Evolutionary conservation across 352 stramenopile species (phyloP).

Genomic region (Globisporangium irregulare): DNA sequence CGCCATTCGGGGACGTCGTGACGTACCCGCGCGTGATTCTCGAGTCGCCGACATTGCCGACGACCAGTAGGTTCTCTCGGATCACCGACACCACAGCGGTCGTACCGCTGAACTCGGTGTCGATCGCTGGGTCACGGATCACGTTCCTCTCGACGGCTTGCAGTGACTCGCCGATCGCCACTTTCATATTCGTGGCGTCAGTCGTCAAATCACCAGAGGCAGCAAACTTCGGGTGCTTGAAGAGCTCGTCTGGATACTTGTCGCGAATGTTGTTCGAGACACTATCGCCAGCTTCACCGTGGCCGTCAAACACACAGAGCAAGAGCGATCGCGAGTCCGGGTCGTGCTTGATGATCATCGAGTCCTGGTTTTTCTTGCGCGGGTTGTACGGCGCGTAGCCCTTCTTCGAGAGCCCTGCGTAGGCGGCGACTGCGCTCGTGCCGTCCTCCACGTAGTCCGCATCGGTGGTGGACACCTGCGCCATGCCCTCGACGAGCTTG

Average conservation of each 20-base stretch:
- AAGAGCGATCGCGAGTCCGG: slow-evolving; percentile 89
- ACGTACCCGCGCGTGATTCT: slow-evolving; percentile 89
- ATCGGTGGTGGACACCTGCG: slow-evolving; percentile 55
- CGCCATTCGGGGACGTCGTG: slow-evolving; percentile 26
- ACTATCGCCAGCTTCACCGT: slow-evolving; percentile 94
- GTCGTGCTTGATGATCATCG: slow-evolving; percentile 95
- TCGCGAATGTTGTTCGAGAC: slow-evolving; percentile 90
- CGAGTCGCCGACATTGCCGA: slow-evolving; percentile 98
- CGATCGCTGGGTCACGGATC: slow-evolving; percentile 88
- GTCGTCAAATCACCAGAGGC: slow-evolving; percentile 43
- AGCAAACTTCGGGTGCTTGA: slow-evolving; percentile 86
- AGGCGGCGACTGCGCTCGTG: slow-evolving; percentile 54
- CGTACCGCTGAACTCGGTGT: slow-evolving; percentile 92
- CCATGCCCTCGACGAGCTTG: slow-evolving; percentile 78
- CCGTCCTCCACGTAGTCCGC: slow-evolving; percentile 65
- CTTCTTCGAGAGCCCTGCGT: slow-evolving; percentile 79
- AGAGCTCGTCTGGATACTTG: slow-evolving; percentile 87
- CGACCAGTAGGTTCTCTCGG: slow-evolving; percentile 82
- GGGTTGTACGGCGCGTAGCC: slow-evolving; percentile 92
- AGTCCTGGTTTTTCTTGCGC: slow-evolving; percentile 98
- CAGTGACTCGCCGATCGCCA: slow-evolving; percentile 53
- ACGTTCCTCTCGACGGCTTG: slow-evolving; percentile 74
- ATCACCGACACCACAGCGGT: slow-evolving; percentile 78
- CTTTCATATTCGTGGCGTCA: slow-evolving; percentile 59
- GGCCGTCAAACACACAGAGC: slow-evolving; percentile 95